Percentiles rank a stretch among this genome's conserved stretches.
These are phyloP conservation scores for Tremella mesenterica DNA, from an alignment of 768 basidiomycete species.

Conservation along the genomic window DNA sequence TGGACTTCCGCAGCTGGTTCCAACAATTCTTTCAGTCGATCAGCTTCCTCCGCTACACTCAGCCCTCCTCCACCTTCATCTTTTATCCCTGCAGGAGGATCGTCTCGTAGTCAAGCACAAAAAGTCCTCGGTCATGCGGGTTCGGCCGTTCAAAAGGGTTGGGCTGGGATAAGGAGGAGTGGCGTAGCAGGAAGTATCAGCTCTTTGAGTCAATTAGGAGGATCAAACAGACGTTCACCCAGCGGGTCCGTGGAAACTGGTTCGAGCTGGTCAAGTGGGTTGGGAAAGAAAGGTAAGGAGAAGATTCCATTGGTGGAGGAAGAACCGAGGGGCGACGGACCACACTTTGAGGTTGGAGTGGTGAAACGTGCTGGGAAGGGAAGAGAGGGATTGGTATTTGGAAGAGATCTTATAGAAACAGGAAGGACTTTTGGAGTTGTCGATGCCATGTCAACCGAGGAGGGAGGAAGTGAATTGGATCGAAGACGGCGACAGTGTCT, in stretches of 20 bases:
- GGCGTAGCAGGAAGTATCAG: constrained; percentile 32
- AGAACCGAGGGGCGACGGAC: constrained; percentile 21
- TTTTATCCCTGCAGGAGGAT: constrained; percentile 7
- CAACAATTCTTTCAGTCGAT: constrained; percentile 12
- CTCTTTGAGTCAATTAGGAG: constrained; percentile 15
- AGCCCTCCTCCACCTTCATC: constrained; percentile 5
- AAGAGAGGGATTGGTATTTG: constrained; percentile 29
- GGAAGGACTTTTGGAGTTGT: constrained; percentile 25
- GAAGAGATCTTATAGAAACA: constrained; percentile 27
- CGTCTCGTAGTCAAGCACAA: constrained; percentile 28
- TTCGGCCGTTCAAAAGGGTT: constrained; percentile 36
- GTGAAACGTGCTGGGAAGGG: constrained; percentile 13
- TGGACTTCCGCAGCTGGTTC: constrained; percentile 27
- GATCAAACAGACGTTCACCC: constrained; percentile 2
- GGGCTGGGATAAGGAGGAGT: constrained; percentile 32
- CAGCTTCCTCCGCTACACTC: constrained; percentile 22
- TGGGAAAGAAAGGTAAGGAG: constrained; percentile 11
- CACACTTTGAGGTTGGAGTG: constrained; percentile 17
- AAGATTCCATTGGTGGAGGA: constrained; percentile 15
- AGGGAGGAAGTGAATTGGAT: constrained; percentile 7
- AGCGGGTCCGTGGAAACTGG: constrained; percentile 2
- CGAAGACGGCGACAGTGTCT: constrained; percentile 23
- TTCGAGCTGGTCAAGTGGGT: constrained; percentile 12
- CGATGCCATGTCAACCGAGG: constrained; percentile 10
- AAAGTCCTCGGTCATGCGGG: constrained; percentile 30